phyloP scores from a whole-genome alignment of 495 filamentous ascomycete species.

The Annulohypoxylon maeteangense region DNA sequence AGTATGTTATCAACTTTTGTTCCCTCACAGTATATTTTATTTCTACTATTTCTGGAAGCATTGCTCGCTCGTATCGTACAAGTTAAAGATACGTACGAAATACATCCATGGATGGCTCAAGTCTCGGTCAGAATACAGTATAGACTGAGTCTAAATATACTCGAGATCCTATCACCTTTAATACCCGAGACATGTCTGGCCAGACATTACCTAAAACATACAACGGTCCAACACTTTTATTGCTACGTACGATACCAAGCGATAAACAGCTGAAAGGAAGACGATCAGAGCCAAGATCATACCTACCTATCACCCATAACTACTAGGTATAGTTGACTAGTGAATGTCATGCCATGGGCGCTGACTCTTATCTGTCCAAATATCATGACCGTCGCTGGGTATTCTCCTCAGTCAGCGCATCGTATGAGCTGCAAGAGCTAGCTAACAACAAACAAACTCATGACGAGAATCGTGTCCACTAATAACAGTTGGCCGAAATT shows the following conservation, averaged over 20 bases:
- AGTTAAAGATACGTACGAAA: neutral
- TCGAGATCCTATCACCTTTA: neutral
- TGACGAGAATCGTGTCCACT: conserved; percentile 20
- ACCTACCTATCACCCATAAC: neutral
- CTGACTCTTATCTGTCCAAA: conserved; percentile 28
- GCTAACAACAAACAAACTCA: conserved; percentile 26
- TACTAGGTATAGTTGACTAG: conserved; percentile 24
- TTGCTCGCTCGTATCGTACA: neutral
- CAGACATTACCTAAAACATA: neutral
- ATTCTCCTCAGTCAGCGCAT: conserved; percentile 38
- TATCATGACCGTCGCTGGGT: conserved; percentile 10
- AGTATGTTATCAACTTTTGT: neutral
- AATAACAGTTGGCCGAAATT: conserved; percentile 4
- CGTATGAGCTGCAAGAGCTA: conserved; percentile 33
- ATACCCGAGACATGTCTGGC: neutral
- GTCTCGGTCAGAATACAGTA: neutral
- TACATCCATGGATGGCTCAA: neutral
- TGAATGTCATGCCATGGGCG: conserved; percentile 9
- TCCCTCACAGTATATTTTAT: neutral
- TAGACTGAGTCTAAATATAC: neutral
- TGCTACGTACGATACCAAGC: conserved; percentile 5
- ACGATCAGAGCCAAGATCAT: conserved; percentile 7
- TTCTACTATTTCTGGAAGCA: neutral
- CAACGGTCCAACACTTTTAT: neutral
- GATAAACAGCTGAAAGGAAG: conserved; percentile 23